A percentile compares a stretch with the other conserved stretches of the same genome.
phyloP scores from a whole-genome alignment of 345 rosid genomes.

The Bruguiera parviflora region DNA sequence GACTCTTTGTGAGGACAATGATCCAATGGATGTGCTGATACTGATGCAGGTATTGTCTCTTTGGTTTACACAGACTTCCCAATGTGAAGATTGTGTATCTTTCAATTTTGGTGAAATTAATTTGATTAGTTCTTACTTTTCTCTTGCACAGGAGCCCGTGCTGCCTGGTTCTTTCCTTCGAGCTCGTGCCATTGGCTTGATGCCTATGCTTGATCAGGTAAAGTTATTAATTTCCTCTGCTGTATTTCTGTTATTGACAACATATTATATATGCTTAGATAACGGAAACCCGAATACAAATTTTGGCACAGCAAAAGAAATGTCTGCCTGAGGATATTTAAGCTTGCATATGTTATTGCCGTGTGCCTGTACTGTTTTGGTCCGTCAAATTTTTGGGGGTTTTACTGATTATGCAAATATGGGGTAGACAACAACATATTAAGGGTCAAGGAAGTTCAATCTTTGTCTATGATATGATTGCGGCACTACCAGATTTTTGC shows the following conservation, averaged over 20 bases:
- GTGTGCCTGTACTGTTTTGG: neutral
- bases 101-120: slow-evolving; percentile 1
- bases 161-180: slow-evolving; percentile 90
- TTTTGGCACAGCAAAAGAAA: neutral
- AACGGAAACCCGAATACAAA: neutral
- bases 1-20: slow-evolving; percentile 94
- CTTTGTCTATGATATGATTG: too few relatives aligned
- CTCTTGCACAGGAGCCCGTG: slow-evolving; percentile 68
- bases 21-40: slow-evolving; percentile 92
- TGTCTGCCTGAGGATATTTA: neutral
- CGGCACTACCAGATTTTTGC: neutral
- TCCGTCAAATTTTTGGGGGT: too few relatives aligned
- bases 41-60: slow-evolving; percentile 82
- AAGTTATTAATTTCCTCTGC: neutral
- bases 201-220: slow-evolving; percentile 99
- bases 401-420: too few relatives aligned
- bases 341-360: neutral
- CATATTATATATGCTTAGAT: neutral
- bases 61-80: slow-evolving; percentile 6
- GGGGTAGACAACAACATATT: too few relatives aligned
- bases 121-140: slow-evolving; percentile 14
- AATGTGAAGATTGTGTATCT: slow-evolving; percentile 1
- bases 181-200: slow-evolving; percentile 95
- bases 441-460: too few relatives aligned
- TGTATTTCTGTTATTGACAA: neutral